phyloP scores from a whole-genome alignment of 176 grass and related monocot species.

The Olyra latifolia region DNA sequence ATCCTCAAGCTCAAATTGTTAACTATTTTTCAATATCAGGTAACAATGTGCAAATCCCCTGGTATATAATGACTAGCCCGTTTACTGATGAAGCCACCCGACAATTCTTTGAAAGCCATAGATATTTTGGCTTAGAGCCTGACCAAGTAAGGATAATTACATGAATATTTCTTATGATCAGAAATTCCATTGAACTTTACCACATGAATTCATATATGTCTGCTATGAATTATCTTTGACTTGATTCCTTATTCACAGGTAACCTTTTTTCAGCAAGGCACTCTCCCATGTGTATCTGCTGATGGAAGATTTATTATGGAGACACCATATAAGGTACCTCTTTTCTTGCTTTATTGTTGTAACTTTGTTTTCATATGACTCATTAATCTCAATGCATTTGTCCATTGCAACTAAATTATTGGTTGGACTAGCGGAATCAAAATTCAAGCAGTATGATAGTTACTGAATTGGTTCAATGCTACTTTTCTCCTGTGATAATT shows the following conservation, averaged over 20 bases:
- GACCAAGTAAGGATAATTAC: constrained; percentile 58
- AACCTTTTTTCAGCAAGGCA: constrained; percentile 84
- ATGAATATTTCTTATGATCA: background rate
- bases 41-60: constrained; percentile 55
- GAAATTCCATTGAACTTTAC: background rate
- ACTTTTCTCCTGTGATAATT: background rate
- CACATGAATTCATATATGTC: background rate
- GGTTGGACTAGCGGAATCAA: background rate
- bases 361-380: background rate
- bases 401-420: constrained; percentile 12
- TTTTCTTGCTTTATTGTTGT: background rate
- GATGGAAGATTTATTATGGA: constrained; percentile 96
- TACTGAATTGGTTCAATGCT: background rate
- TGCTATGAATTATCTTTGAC: constrained; percentile 8
- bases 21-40: constrained; percentile 38
- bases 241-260: constrained; percentile 46
- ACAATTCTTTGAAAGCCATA: constrained; percentile 70
- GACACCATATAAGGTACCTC: constrained; percentile 69
- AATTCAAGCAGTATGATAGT: background rate
- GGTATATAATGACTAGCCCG: constrained; percentile 98
- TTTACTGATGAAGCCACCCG: constrained; percentile 74
- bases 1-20: background rate
- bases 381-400: background rate
- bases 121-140: constrained; percentile 85
- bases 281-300: constrained; percentile 78